phyloP scores from a whole-genome alignment of 2,329 filamentous ascomycete species.

The Penicillium sp. region DNA sequence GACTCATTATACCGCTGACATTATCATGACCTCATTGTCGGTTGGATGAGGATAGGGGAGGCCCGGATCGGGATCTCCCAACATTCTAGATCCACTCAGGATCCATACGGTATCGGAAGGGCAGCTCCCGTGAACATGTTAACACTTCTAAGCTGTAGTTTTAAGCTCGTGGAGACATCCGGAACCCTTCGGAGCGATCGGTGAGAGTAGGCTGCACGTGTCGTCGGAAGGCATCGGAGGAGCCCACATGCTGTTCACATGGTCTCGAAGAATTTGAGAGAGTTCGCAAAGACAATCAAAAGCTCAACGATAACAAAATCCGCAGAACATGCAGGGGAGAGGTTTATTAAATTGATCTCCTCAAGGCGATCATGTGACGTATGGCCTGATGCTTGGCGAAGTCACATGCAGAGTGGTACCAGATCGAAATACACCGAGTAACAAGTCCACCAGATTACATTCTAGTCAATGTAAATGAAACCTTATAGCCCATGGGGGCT shows the following conservation, averaged over 20 bases:
- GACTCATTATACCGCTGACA: constrained; percentile 18
- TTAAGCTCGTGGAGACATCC: constrained; percentile 19
- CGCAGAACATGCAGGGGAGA: not conserved
- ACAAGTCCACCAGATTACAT: too few species aligned
- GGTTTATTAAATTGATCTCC: not conserved
- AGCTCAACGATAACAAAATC: not conserved
- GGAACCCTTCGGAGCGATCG: constrained; percentile 22
- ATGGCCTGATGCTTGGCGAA: not conserved
- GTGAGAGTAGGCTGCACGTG: constrained; percentile 17
- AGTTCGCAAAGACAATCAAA: not conserved
- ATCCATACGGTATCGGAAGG: constrained; percentile 12
- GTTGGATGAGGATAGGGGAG: constrained; percentile 11
- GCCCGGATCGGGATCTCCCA: constrained; percentile 15
- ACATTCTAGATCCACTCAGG: constrained; percentile 11
- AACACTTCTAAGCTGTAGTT: not conserved
- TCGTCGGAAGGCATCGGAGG: constrained; percentile 12
- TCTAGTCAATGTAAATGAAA: too few species aligned
- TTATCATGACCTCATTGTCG: constrained; percentile 26
- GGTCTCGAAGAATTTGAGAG: not conserved
- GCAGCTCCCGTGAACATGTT: constrained; percentile 11
- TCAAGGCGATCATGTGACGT: not conserved
- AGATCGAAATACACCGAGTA: too few species aligned
- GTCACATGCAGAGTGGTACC: not conserved
- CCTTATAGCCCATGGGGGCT: too few species aligned
- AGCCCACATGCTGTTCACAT: constrained; percentile 14